Conservation (phyloP, 1,284 basidiomycete species). For the Puccinia brachypodii region DNA sequence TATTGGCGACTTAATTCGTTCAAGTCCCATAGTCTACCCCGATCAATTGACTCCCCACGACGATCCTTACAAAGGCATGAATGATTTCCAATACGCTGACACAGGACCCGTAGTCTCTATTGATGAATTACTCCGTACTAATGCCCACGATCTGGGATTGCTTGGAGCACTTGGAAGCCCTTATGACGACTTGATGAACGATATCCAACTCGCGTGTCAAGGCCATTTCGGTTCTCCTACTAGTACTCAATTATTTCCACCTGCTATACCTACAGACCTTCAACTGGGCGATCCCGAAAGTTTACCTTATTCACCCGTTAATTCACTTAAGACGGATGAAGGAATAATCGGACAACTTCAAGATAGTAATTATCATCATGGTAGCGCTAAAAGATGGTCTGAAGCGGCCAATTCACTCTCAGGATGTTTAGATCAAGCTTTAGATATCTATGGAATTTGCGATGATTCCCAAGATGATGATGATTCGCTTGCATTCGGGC, state of each 20-base stretch:
- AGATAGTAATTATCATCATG: not conserved
- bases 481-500: not conserved
- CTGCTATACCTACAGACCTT: not conserved
- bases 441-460: not conserved
- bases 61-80: not conserved
- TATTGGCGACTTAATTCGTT: not conserved
- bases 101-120: not conserved
- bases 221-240: not conserved
- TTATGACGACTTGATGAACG: not conserved
- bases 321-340: constrained; percentile 6
- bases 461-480: too few relatives aligned
- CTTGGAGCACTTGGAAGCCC: not conserved
- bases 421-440: not conserved
- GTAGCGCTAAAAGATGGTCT: not conserved
- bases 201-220: not conserved
- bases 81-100: not conserved
- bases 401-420: not conserved
- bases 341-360: not conserved
- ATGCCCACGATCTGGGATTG: not conserved
- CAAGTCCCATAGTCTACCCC: not conserved
- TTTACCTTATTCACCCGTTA: not conserved
- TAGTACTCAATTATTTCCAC: not conserved
- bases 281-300: not conserved
- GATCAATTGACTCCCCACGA: not conserved
- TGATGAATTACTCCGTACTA: not conserved